Percentiles rank a stretch among this genome's conserved stretches.
phyloP scores from a whole-genome alignment of 208 protist genomes.

The Naegleria fowleri region DNA sequence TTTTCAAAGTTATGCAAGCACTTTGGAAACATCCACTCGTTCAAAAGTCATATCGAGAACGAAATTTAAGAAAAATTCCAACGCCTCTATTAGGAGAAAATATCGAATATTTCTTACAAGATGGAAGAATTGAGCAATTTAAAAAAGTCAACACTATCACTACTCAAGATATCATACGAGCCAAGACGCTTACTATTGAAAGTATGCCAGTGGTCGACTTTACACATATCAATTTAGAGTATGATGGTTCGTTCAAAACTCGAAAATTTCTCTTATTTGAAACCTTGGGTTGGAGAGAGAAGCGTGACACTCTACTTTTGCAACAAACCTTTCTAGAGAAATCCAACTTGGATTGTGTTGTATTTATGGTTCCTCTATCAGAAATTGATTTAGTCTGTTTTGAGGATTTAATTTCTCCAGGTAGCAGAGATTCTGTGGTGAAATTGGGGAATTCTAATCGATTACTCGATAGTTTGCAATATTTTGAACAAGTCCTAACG shows the following conservation, averaged over 20 bases:
- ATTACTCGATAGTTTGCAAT: neutral
- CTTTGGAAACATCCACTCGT: neutral
- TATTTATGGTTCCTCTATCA: neutral
- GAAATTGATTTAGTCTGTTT: neutral
- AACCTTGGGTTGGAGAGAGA: neutral
- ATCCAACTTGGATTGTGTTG: neutral
- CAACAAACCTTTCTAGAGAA: neutral
- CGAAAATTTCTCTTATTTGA: neutral
- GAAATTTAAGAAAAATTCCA: neutral
- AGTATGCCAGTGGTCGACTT: neutral
- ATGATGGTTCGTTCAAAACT: neutral
- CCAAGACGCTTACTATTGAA: neutral
- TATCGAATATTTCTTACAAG: neutral
- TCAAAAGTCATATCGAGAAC: neutral
- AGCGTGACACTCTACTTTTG: neutral
- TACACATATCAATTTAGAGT: neutral
- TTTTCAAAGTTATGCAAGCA: neutral
- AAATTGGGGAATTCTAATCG: neutral
- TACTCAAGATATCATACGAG: neutral
- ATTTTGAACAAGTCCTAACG: neutral
- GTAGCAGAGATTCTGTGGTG: neutral
- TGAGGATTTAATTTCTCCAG: neutral
- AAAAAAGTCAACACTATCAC: neutral
- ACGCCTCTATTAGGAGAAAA: neutral
- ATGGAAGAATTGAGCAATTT: neutral